These are phyloP conservation scores for Pyrus bretschneideri DNA, from an alignment of 306 rosid species.

Conservation along the genomic window DNA sequence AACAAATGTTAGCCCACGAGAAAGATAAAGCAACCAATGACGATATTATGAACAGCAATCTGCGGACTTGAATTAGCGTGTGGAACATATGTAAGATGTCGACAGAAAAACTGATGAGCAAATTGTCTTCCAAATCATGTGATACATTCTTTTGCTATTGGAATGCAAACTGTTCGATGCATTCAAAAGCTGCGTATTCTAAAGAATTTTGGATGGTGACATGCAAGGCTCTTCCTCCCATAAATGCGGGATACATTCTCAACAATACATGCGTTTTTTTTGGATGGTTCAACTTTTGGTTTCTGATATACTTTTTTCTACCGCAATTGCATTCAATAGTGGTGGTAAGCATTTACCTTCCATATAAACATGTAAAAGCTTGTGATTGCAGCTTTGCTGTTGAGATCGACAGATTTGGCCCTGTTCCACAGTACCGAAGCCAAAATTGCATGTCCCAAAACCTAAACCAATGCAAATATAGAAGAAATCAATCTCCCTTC, in stretches of 20 bases:
- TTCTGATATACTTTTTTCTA: background rate
- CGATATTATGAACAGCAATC: background rate
- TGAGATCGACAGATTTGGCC: constrained; percentile 80
- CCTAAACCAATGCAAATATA: constrained; percentile 39
- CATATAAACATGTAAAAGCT: constrained; percentile 95
- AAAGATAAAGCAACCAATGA: background rate
- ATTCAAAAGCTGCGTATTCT: background rate
- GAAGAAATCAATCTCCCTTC: constrained; percentile 10
- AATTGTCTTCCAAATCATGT: background rate
- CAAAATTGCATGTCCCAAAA: constrained; percentile 60
- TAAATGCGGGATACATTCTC: too few species aligned
- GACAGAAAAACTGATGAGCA: background rate
- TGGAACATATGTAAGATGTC: background rate
- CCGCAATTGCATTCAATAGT: background rate
- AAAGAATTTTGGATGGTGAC: background rate
- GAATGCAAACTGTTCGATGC: background rate
- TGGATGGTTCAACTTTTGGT: background rate
- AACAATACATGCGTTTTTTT: too few species aligned
- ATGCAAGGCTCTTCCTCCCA: too few species aligned
- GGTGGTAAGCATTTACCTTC: constrained; percentile 48
- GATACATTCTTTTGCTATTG: background rate
- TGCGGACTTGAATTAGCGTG: background rate
- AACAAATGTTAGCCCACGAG: background rate
- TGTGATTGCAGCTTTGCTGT: constrained; percentile 78
- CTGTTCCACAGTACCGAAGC: constrained; percentile 63